A percentile compares a stretch with the other conserved stretches of the same genome.
Conservation (phyloP, 768 basidiomycete genomes). For the Calocera cornea region DNA sequence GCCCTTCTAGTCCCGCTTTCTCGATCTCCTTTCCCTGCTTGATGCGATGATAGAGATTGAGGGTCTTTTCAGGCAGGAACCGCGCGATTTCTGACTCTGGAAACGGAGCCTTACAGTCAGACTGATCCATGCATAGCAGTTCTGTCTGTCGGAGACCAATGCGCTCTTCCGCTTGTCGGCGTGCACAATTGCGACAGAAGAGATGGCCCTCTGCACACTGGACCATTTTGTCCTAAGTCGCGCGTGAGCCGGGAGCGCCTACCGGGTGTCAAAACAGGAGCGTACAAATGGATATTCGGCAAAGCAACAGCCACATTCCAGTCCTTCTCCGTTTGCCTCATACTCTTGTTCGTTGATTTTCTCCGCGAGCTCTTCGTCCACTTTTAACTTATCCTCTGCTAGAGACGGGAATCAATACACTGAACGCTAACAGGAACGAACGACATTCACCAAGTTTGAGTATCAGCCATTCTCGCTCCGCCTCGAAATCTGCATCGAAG, state of each 20-base stretch:
- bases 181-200: constrained; percentile 67
- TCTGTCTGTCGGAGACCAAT: constrained; percentile 31
- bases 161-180: constrained; percentile 48
- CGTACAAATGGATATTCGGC: constrained; percentile 50
- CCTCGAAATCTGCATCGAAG: constrained; percentile 35
- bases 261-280: background rate
- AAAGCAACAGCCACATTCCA: constrained; percentile 87
- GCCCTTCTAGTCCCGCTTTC: constrained; percentile 57
- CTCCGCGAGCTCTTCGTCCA: constrained; percentile 23
- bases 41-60: constrained; percentile 45
- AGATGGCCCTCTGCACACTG: constrained; percentile 84
- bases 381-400: constrained; percentile 20
- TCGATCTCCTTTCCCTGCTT: constrained; percentile 68
- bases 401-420: background rate
- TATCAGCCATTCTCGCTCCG: constrained; percentile 35
- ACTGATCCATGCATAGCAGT: constrained; percentile 70
- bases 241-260: constrained; percentile 4
- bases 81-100: constrained; percentile 53
- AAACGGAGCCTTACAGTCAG: constrained; percentile 49
- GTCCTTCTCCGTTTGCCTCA: constrained; percentile 36
- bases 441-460: constrained; percentile 19
- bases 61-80: constrained; percentile 51
- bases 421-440: background rate
- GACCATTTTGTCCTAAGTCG: constrained; percentile 57
- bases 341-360: constrained; percentile 36